Evolutionary conservation across 257 asterid genomes (phyloP).

Genomic region (Fraxinus americana): DNA sequence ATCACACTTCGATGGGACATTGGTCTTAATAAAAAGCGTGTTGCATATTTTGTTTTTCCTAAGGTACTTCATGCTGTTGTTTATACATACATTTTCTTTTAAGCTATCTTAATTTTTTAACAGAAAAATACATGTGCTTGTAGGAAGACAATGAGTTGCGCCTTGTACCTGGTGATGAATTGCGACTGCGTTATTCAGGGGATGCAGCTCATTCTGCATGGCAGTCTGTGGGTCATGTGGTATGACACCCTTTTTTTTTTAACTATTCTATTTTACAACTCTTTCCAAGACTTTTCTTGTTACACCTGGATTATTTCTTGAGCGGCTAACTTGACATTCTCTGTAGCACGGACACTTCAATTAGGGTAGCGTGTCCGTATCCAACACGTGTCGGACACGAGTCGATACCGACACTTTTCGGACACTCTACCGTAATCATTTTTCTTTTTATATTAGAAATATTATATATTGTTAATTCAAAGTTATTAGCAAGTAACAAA

Average conservation of each 20-base stretch:
- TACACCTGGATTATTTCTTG: slow-evolving; percentile 7
- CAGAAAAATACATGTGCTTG: slow-evolving; percentile 32
- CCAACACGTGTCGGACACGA: too few species aligned
- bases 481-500: too few species aligned
- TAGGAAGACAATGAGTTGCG: slow-evolving; percentile 99
- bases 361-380: too few species aligned
- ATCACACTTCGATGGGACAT: slow-evolving; percentile 92
- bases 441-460: too few species aligned
- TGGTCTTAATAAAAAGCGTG: slow-evolving; percentile 94
- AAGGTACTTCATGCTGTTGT: slow-evolving; percentile 55
- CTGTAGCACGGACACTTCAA: too few species aligned
- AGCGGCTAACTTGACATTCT: background rate
- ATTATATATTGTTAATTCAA: too few species aligned
- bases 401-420: too few species aligned
- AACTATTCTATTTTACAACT: slow-evolving; percentile 11
- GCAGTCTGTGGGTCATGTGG: slow-evolving; percentile 99
- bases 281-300: background rate
- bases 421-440: too few species aligned
- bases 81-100: background rate
- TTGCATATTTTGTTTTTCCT: slow-evolving; percentile 91
- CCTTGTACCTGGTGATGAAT: slow-evolving; percentile 98
- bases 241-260: slow-evolving; percentile 40
- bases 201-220: slow-evolving; percentile 94
- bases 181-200: slow-evolving; percentile 89
- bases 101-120: background rate